These are phyloP conservation scores for Wickerhamomyces bisporus DNA, from an alignment of 805 yeast genomes.

Conservation along the genomic window DNA sequence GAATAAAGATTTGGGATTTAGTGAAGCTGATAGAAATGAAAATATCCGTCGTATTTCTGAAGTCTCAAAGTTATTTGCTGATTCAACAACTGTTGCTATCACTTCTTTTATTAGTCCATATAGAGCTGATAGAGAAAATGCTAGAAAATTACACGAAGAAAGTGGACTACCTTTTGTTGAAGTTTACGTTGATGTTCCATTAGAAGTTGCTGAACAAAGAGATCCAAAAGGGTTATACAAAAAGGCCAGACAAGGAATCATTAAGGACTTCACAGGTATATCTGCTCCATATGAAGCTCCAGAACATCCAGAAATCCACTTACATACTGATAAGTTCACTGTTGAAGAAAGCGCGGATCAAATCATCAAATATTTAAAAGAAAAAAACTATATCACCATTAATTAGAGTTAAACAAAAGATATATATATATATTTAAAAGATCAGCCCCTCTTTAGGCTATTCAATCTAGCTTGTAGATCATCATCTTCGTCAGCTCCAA, in stretches of 20 bases:
- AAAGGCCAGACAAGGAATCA: conserved; percentile 92
- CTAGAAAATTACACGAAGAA: conserved; percentile 77
- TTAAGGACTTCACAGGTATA: conserved; percentile 92
- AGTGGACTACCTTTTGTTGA: conserved; percentile 80
- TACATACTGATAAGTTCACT: conserved; percentile 63
- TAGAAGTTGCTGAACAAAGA: conserved; percentile 91
- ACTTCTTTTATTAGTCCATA: conserved; percentile 95
- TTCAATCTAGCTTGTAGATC: conserved; percentile 86
- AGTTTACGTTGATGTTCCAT: conserved; percentile 88
- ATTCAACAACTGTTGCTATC: conserved; percentile 80
- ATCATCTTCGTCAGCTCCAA: conserved; percentile 51
- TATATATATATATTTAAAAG: neutral
- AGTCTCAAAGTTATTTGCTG: conserved; percentile 91
- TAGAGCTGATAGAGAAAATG: conserved; percentile 74
- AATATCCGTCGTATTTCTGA: conserved; percentile 93
- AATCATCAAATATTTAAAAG: conserved; percentile 62
- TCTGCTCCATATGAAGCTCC: conserved; percentile 97
- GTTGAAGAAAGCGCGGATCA: conserved; percentile 78
- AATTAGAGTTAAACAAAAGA: neutral
- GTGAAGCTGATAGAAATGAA: conserved; percentile 88
- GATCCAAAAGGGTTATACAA: conserved; percentile 97
- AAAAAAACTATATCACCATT: conserved; percentile 32
- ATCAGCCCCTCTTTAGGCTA: conserved; percentile 56
- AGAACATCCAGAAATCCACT: conserved; percentile 72
- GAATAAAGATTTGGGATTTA: conserved; percentile 91